Evolutionary conservation across 768 basidiomycete species (phyloP).

Genomic region (Amanita exitialis): DNA sequence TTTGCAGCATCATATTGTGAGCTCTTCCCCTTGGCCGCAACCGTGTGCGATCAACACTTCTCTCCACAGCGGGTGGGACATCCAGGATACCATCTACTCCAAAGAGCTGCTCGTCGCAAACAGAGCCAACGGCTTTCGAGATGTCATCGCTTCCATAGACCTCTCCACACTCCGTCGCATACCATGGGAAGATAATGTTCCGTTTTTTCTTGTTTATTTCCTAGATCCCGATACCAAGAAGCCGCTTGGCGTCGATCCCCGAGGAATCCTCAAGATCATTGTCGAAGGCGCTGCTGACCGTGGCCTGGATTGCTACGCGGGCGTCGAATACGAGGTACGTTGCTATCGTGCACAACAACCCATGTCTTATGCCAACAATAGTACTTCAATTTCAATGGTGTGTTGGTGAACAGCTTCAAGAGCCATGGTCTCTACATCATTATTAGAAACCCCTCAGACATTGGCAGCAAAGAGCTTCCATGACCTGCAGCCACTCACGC

Average conservation of each 20-base stretch:
- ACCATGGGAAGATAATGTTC: conserved; percentile 84
- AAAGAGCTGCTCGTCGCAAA: conserved; percentile 87
- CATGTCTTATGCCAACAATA: conserved; percentile 17
- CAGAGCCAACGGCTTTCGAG: conserved; percentile 84
- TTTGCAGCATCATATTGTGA: conserved; percentile 89
- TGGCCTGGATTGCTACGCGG: conserved; percentile 63
- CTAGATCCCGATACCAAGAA: conserved; percentile 75
- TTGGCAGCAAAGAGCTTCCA: conserved; percentile 71
- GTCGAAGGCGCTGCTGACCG: conserved; percentile 35
- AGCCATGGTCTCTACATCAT: conserved; percentile 1
- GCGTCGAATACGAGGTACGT: conserved; percentile 84
- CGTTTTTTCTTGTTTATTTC: conserved; percentile 92
- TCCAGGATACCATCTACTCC: conserved; percentile 80
- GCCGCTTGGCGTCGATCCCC: conserved; percentile 75
- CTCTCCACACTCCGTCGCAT: conserved; percentile 81
- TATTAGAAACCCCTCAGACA: conserved; percentile 68
- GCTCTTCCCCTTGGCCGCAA: conserved; percentile 15
- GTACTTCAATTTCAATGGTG: conserved; percentile 91
- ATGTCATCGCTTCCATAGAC: conserved; percentile 81
- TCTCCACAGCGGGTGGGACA: conserved; percentile 70
- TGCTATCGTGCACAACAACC: background rate
- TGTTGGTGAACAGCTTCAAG: background rate
- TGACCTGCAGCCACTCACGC: conserved; percentile 69
- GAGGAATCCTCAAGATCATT: conserved; percentile 63
- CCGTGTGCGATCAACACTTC: conserved; percentile 1